A percentile compares a stretch with the other conserved stretches of the same genome.
Evolutionary conservation across 257 asterid genomes (phyloP).

Genomic region (Ligustrum vulgare): DNA sequence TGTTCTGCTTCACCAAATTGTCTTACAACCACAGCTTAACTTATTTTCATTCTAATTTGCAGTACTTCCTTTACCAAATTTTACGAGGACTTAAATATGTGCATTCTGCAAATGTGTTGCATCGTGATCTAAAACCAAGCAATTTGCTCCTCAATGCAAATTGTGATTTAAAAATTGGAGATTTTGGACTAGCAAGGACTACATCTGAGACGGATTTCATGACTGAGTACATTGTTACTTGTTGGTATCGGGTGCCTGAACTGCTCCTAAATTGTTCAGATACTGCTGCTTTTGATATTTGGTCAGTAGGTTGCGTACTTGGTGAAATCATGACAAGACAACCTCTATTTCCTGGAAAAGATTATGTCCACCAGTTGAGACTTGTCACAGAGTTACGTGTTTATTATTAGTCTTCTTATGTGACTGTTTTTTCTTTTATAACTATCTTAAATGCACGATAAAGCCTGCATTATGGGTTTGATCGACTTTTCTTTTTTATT

Average conservation of each 20-base stretch:
- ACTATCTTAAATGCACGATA: background rate
- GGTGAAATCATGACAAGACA: conserved; percentile 93
- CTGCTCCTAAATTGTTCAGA: conserved; percentile 94
- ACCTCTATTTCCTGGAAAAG: conserved; percentile 94
- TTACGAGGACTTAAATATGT: conserved; percentile 90
- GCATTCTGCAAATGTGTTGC: conserved; percentile 91
- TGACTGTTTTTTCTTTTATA: background rate
- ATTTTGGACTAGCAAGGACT: conserved; percentile 97
- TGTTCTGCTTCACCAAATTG: background rate
- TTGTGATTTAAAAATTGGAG: conserved; percentile 88
- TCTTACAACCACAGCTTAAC: background rate
- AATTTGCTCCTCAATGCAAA: conserved; percentile 82
- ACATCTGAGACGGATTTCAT: conserved; percentile 97
- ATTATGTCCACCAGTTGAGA: conserved; percentile 95
- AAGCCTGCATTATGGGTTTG: background rate
- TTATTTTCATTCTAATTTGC: conserved; percentile 36
- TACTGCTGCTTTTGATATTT: conserved; percentile 94
- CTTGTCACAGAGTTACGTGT: conserved; percentile 83
- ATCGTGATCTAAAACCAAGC: conserved; percentile 97
- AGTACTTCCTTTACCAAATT: conserved; percentile 94
- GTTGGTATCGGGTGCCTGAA: conserved; percentile 98
- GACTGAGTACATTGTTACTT: conserved; percentile 99
- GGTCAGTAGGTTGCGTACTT: conserved; percentile 98
- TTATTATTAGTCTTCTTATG: background rate
- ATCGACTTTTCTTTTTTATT: background rate